Percentiles rank a stretch among this genome's conserved stretches.
Evolutionary conservation across 257 asterid species (phyloP).

Genomic region (Plectranthus barbatus): DNA sequence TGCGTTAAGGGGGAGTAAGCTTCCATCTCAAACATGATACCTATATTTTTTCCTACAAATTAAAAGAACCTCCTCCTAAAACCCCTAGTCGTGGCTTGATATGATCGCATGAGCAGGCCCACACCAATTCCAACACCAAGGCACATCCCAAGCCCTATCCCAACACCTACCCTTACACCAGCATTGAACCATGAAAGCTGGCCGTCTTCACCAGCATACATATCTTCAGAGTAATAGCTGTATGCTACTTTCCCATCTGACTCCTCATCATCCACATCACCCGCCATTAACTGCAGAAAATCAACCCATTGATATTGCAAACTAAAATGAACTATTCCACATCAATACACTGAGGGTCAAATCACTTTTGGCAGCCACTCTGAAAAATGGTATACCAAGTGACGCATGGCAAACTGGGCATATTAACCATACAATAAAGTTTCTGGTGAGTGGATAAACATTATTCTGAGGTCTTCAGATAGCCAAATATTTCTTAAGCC

Average conservation of each 20-base stretch:
- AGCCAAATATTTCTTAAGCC: background rate
- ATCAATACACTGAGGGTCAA: background rate
- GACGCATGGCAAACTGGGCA: background rate
- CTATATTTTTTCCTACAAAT: background rate
- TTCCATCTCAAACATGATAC: conserved; percentile 9
- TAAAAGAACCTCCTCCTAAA: conserved; percentile 49
- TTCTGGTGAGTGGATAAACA: background rate
- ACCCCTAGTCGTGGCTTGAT: conserved; percentile 50
- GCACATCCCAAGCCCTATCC: conserved; percentile 63
- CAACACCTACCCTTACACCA: conserved; percentile 66
- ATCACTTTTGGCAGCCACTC: background rate
- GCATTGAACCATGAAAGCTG: conserved; percentile 60
- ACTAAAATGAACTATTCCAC: background rate
- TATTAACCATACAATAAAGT: background rate
- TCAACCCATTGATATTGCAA: background rate
- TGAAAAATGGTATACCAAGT: background rate
- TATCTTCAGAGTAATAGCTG: conserved; percentile 38
- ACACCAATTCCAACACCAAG: conserved; percentile 56
- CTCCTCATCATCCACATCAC: conserved; percentile 34
- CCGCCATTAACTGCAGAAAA: conserved; percentile 27
- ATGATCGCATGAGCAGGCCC: conserved; percentile 51
- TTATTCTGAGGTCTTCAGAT: background rate
- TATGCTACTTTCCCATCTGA: conserved; percentile 35
- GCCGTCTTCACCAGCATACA: conserved; percentile 55
- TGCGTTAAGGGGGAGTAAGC: conserved; percentile 1